Base-by-base conservation (phyloP, 2,329 filamentous ascomycete species). In the Fusarium sp. region DNA sequence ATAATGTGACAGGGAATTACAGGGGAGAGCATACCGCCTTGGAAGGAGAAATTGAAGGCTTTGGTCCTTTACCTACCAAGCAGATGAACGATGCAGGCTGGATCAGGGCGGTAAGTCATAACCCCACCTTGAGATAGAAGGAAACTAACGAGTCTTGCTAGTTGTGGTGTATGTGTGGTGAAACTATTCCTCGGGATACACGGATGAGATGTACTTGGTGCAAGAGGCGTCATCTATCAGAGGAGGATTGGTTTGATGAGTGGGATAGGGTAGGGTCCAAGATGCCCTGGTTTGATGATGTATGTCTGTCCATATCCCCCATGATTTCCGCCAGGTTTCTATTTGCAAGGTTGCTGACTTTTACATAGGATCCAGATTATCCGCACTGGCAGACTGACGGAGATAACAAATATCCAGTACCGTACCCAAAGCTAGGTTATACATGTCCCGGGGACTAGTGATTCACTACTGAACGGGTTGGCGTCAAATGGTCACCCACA, bases 141-240 rank as follows among this genome's bases (percentile, higher is more conserved):
- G n/a, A n/a, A 1, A 22, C 59, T 62, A 20, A 62, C 17, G 22
- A n/a, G 12, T 0, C 1, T 51, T n/a, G 1, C 42, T 4, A 75
- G 73, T 44, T 70, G 14, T 75, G 71, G 73, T 76, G 73, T 20
- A 57, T 27, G 0, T 75, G 73, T 14, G 73, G 66, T 1, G 71
- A 33, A 2, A 44, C 22, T 4, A 17, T 55, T 31, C 46, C 27
- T 0, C 35, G 66, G 1, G 36, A 17, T 5, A 65, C 64, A 1
- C 14, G 55, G 0, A 31, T 65, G 0, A 60, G 73, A 7, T 76
- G 73, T 5, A 74, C 56, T 2, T 74, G 69, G 73, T 76, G 73
- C 14, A 74, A 49, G 38, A 61, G 73, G 2, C 63, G 71, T 0
- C 73, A 75, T 22, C 14, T 68, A 0, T 63, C 61, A 31, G 68